Conservation (phyloP, 768 basidiomycete species). For the Lepiota brunneoincarnata region DNA sequence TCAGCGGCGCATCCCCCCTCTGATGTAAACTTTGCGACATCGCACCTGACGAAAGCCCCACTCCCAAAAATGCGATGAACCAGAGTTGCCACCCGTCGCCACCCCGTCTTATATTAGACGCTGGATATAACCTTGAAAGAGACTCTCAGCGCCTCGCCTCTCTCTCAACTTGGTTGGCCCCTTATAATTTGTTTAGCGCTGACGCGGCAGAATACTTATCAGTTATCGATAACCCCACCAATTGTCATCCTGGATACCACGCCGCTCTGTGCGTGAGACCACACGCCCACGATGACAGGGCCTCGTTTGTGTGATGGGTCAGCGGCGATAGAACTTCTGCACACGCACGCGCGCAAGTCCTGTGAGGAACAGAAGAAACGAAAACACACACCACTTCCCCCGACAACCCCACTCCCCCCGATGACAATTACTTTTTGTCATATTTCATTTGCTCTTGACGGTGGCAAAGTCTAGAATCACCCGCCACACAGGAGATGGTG, state of each 20-base stretch:
- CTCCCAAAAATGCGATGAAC: too few relatives aligned
- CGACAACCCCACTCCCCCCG: too few relatives aligned
- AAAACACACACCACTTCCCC: neutral
- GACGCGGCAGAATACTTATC: neutral
- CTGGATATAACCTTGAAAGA: neutral
- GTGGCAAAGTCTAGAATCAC: neutral
- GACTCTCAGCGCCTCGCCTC: neutral
- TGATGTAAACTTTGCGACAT: too few relatives aligned
- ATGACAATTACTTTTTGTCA: too few relatives aligned
- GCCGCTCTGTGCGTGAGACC: conserved; percentile 7
- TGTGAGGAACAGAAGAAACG: neutral
- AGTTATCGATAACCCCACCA: neutral
- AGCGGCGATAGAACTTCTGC: conserved; percentile 4
- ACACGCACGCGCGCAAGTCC: neutral
- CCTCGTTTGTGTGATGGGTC: neutral
- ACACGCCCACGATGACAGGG: neutral
- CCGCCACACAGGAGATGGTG: too few relatives aligned
- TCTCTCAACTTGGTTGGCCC: neutral
- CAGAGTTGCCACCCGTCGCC: too few relatives aligned
- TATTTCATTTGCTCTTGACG: too few relatives aligned
- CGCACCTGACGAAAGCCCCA: too few relatives aligned
- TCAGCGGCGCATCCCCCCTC: neutral
- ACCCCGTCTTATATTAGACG: too few relatives aligned
- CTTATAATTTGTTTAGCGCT: neutral
- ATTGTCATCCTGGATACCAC: neutral